Evolutionary conservation across 257 asterid genomes (phyloP).

Genomic region (Rhazya stricta): DNA sequence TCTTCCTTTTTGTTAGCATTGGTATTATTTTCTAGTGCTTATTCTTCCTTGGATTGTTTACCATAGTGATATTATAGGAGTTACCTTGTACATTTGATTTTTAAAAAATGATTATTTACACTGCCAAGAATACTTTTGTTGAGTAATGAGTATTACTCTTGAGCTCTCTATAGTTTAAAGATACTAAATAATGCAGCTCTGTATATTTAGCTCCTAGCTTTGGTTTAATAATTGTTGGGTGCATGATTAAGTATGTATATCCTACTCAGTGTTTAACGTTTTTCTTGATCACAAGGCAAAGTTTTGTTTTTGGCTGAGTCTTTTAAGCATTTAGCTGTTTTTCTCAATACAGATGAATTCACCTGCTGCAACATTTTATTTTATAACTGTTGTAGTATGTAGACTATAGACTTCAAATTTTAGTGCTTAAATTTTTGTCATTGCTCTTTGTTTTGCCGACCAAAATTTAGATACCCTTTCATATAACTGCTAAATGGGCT

Average conservation of each 20-base stretch:
- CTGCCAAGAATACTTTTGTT: background rate
- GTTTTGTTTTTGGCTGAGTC: background rate
- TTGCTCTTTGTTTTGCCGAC: background rate
- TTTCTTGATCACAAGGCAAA: background rate
- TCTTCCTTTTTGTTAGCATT: conserved; percentile 17
- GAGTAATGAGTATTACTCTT: background rate
- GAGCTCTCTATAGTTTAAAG: background rate
- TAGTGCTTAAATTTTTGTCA: background rate
- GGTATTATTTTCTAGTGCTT: conserved; percentile 24
- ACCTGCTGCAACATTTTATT: background rate
- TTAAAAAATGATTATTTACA: conserved; percentile 21
- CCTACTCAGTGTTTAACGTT: background rate
- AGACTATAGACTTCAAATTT: background rate
- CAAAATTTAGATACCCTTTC: background rate
- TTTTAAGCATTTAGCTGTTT: background rate
- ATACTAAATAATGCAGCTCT: background rate
- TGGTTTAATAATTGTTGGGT: background rate
- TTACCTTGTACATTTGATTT: conserved; percentile 37
- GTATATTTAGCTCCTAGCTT: background rate
- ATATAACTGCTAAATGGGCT: background rate
- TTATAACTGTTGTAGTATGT: background rate
- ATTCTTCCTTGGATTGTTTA: conserved; percentile 27
- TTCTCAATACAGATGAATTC: background rate
- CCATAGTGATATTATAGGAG: conserved; percentile 24
- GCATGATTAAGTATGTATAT: background rate